Evolutionary conservation across 2,329 filamentous ascomycete genomes (phyloP), one percentile per base, ranked within the genome.

Genomic region (Penicillium sclerotigenum): DNA sequence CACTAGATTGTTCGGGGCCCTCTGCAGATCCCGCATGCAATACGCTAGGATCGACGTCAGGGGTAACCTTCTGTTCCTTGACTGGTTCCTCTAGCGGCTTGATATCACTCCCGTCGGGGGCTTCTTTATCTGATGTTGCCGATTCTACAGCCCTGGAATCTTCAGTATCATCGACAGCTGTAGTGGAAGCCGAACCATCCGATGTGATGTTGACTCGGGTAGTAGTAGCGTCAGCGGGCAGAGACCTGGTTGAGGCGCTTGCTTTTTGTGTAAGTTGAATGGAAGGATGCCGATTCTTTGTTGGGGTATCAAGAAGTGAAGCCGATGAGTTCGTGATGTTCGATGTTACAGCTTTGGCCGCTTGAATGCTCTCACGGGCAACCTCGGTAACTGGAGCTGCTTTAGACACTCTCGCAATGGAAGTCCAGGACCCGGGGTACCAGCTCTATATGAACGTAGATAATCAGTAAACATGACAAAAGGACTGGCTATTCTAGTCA

Each of bases 301-400:
- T 70, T 33, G 65, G 46, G 33, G 59, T 54, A 38, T 66, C 59
- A 45, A 69, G 60, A 29, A 68, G 62, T 38, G 66, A 65, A 42
- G 68, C 62, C 42, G 71, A 69, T 22, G 73, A 70, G 33, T 67
- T 63, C 24, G 68, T 67, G 20, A 68, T 57, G 59, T 74, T 72
- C 40, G 72, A 71, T 48, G 72, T 67, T 54, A 68, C 64, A 58
- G 70, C 71, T 57, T 71, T 72, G 40, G 75, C 71, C 47, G 75
- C 76, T 37, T 75, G 77, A 47, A 79, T 79, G 65, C 76, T 80
- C 67, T 80, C 78, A 65, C 74, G 73, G 59, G 76, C 77, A 68
- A 80, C 73, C 70, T 80, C 75, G 56, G 78, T 79, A 64, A 80
- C 70, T 47, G 79, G 74, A 36, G 74, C 71, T 46, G 78, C 76